Base-by-base conservation (phyloP, 345 rosid species). In the Crucihimalaya himalaica region DNA sequence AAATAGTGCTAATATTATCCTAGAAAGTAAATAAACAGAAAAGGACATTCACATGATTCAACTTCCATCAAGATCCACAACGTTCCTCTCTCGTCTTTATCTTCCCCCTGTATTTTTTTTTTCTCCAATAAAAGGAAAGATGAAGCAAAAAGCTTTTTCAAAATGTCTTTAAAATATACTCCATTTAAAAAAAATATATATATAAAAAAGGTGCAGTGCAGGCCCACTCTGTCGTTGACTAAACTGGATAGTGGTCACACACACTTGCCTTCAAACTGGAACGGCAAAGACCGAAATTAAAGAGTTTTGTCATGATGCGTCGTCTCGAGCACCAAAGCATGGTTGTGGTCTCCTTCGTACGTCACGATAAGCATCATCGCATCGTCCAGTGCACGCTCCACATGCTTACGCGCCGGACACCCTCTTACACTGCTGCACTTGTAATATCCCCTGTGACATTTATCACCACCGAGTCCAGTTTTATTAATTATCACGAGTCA, bases 371-470 rank as follows among this genome's bases (percentile, higher is more conserved):
- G 84, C 86, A 91, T 91, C 86, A 79, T 84, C 15, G 94, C 78
- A 60, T 93, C 93, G 74, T 91, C 97, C 0, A 74, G 64, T 10
- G 91, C 96, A 52, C 98, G 83, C 81, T 93, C 98, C 73, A 93
- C 97, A 60, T 91, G 98, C 79, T 93, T 93, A 52, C 97, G 84
- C 40, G 98, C 98, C 20, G 98, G 96, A 23, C 98, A 93, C 1
- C 92, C 96, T 72, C 92, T 82, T 15, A 91, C 78, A 74, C 94
- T 89, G 72, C 98, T 93, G 76, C 98, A 93, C 66, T 86, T 93
- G 85, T 93, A 93, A 79, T 93, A 93, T 6, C 97, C 98, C 80
- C 97, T 93, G 81, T 15, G 14, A 4, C 2, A 5, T 15, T 13
- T 3, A 25, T 14, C 1, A 18, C 8, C 21, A 55, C 63, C 71